Evolutionary conservation across 2,329 filamentous ascomycete genomes (phyloP).

Genomic region (Rhinocladiella mackenziei): DNA sequence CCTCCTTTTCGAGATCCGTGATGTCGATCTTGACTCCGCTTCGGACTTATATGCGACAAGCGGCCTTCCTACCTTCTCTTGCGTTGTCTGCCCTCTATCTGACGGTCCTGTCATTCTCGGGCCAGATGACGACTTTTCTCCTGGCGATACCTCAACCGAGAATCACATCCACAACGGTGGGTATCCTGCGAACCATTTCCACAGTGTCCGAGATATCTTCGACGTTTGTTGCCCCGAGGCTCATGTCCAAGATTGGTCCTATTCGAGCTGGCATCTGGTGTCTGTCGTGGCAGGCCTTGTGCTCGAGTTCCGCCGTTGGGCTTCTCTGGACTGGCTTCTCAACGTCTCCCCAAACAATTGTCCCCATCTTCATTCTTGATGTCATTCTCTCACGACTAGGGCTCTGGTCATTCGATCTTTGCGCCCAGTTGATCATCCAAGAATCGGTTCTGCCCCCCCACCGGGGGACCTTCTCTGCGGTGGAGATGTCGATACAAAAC

Average conservation of each 20-base stretch:
- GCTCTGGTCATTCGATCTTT: conserved; percentile 60
- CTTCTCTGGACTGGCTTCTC: conserved; percentile 40
- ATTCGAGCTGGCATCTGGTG: conserved; percentile 69
- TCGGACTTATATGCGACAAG: conserved; percentile 36
- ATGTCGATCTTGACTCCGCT: background rate
- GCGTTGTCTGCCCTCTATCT: conserved; percentile 51
- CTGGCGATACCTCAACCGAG: conserved; percentile 41
- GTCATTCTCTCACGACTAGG: conserved; percentile 57
- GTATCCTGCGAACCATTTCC: conserved; percentile 45
- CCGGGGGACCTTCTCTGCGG: conserved; percentile 65
- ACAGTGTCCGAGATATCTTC: conserved; percentile 52
- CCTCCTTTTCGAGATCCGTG: conserved; percentile 19
- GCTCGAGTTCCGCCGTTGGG: conserved; percentile 45
- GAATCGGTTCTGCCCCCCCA: conserved; percentile 51
- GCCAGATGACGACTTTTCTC: conserved; percentile 55
- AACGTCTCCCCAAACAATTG: conserved; percentile 36
- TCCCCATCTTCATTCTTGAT: conserved; percentile 48
- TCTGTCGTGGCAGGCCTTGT: conserved; percentile 62
- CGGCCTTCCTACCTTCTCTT: conserved; percentile 45
- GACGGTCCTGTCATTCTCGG: conserved; percentile 53
- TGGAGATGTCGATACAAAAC: conserved; percentile 66
- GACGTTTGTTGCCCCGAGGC: conserved; percentile 50
- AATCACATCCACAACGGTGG: conserved; percentile 49
- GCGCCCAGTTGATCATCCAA: conserved; percentile 58
- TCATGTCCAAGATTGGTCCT: conserved; percentile 52